Base-by-base conservation (phyloP, 345 rosid species). In the Salix koriyanagi region DNA sequence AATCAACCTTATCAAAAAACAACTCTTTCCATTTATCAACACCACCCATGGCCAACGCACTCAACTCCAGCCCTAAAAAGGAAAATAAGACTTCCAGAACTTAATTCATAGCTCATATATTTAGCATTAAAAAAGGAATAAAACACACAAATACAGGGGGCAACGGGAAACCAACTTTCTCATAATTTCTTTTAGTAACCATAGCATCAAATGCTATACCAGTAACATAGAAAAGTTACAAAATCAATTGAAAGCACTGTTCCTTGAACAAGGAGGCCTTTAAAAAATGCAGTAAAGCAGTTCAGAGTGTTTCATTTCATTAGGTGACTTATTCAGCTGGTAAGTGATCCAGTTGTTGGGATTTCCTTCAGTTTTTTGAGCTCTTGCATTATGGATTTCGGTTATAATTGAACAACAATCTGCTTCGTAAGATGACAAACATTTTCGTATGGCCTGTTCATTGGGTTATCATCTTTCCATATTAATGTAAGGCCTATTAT, bases 221-320 rank as follows among this genome's bases (percentile, higher is more conserved):
- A 52, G 16, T 54, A 66, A 41, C 34, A 32, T 12, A 46, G 28
- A 41, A 41, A 34, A 4, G 7, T 39, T 50, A 32, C 46, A 39
- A 9, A 69, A 70, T 54, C 75, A 75, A 54, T 30, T 71, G 39
- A 62, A 73, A 52, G 34, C 61, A 41, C 21, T 61, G 71, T 62
- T 62, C 74, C 37, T 64, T 41, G 64, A 15, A 56, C 4, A 70
- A 67, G 62, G 60, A 34, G 37, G 21, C 61, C 69, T 48, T 48
- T 44, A 13, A 73, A 28, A 54, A 37, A 52, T 46, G 66, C 75
- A 46, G 54, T 10, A 23, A 21, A 1, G 56, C 25, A 12, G 39
- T 56, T 56, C 62, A 56, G 25, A 54, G 14, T 56, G 62, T n/a
- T 56, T 56, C 11, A 56, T n/a, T n/a, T 56, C 28, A 9, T 56